Evolutionary conservation across 179 eudicot species (phyloP), one percentile per base, ranked within the genome.

Genomic region (Nepenthes alata): DNA sequence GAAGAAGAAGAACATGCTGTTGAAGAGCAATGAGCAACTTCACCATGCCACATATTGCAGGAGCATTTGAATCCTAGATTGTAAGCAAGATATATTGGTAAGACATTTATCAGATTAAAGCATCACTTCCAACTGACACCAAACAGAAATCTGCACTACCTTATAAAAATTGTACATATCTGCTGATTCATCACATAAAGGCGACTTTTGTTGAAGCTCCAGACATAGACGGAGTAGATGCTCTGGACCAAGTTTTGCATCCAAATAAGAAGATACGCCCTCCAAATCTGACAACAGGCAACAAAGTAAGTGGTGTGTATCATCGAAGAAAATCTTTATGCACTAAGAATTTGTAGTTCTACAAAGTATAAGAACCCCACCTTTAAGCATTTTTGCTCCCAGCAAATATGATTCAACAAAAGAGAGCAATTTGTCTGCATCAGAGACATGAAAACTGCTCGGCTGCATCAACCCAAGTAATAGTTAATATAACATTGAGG

Each of bases 171-270:
- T 94, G 73, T 77, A 82, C 53, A 72, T 52, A 56, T 57, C 61
- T 48, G 62, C 50, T 52, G 80, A 62, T 53, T 73, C 68, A 36
- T 71, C 71, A 65, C 83, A 62, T 37, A 58, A 58, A 16, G 60
- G 70, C 39, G 80, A 73, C 55, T 75, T 74, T 49, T 75, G 67
- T 63, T 89, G 85, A 72, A 81, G 85, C 82, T 85, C 99, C 72
- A 90, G 70, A 73, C 95, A 83, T 47, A 94, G 73, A 35, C 87
- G 88, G 54, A 94, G 74, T 52, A 87, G 51, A 71, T 94, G 96
- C 66, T 90, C 97, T 53, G 85, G 89, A 36, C 65, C 70, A 69
- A 94, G 84, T 58, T 68, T 74, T 45, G 81, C 68, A 73, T 94
- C 99, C 73, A 87, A 77, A 64, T 50, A 60, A 11, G 80, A 78